Evolutionary conservation across 1,284 basidiomycete species (phyloP), one percentile per base, ranked within the genome.

Genomic region (Cutaneotrichosporon mucoides): DNA sequence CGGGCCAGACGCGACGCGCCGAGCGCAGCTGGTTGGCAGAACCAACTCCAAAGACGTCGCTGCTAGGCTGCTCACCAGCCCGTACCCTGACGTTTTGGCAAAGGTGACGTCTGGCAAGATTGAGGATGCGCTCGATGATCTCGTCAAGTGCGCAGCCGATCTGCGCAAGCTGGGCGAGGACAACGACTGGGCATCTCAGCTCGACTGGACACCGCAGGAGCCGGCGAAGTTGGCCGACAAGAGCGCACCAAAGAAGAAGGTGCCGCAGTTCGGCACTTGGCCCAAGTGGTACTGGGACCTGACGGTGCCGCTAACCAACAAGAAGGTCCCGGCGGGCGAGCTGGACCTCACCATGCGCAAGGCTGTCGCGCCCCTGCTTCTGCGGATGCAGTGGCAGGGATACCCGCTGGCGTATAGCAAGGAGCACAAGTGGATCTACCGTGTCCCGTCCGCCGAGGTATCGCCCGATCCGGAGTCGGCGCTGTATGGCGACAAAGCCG

Each of bases 211-310:
- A 8, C 8, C 42, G 12, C 10, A 33, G 11, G 42, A n/a, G 15
- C 36, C 38, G 2, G 11, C 16, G 16, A 11, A 33, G 10, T 9
- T 38, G 2, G 11, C 4, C 10, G 49, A 35, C 1, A 52, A 16
- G 37, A 33, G 36, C 5, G 42, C n/a, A 12, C 40, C 5, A 24
- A 51, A 51, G 44, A 46, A 51, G 35, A 38, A 36, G 47, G 41
- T 36, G 11, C 34, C 50, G 16, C 38, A 49, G 43, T 40, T 56
- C 24, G 74, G 70, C 44, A 73, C 76, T 58, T 85, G 84, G 84
- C 95, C 94, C 0, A 90, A 92, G 72, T 99, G 96, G 95, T 99
- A 92, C 74, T 95, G 90, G 91, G 92, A 98, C 43, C 84, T 93
- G 52, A 79, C 80, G 52, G 72, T 75, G 9, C 75, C 81, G 0